Evolutionary conservation across 495 filamentous ascomycete species (phyloP), one percentile per base, ranked within the genome.

Genomic region (Corynascus novoguineensis): DNA sequence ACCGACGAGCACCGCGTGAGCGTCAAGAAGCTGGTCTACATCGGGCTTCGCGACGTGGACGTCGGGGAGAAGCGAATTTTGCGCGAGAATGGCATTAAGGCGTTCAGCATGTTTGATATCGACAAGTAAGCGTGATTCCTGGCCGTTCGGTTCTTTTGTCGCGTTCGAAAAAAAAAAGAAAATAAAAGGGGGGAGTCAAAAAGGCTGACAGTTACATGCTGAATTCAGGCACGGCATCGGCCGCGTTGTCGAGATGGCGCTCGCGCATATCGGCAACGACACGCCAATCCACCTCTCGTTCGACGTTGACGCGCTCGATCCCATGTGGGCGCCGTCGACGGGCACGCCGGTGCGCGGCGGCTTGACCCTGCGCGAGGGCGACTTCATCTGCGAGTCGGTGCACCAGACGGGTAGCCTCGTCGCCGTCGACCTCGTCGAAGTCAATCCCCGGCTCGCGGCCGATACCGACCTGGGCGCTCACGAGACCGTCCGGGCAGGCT

Each of bases 101-200:
- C 92, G 6, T 99, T 97, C 65, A 92, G 86, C 71, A 99, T 97
- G 93, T 92, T 97, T 69, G 93, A 97, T 71, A 88, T 99, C 71
- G 93, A 99, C 67, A 80, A 82, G 84, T 89, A 71, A 56, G 73
- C n/a, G n/a, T n/a, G n/a, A n/a, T n/a, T n/a, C n/a, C n/a, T n/a
- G n/a, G n/a, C n/a, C n/a, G n/a, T n/a, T n/a, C n/a, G n/a, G n/a
- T 59, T 46, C 11, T 35, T 25, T 53, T 22, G 58, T 27, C 24
- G 0, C n/a, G n/a, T n/a, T n/a, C n/a, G n/a, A n/a, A n/a, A n/a
- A n/a, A n/a, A n/a, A n/a, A 4, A n/a, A 5, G 5, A 11, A 40
- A 53, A 11, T 21, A 42, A 44, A 21, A 17, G 8, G 11, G n/a
- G 8, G 4, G 27, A n/a, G 17, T 12, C 21, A 31, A 27, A n/a